Evolutionary conservation across 164 flowering plant species (phyloP).

Genomic region (Taxillus chinensis): DNA sequence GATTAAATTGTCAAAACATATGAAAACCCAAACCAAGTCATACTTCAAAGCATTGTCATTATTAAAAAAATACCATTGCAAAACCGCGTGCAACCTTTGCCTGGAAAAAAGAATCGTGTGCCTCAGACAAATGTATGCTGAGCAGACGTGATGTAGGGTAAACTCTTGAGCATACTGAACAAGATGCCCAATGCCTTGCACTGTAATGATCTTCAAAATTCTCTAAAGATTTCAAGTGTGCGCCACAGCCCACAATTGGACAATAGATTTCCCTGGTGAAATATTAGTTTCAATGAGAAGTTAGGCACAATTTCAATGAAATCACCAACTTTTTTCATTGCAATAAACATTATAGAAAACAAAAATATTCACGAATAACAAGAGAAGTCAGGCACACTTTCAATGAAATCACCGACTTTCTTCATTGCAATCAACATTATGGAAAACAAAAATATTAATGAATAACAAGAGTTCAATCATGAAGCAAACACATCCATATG

Average conservation of each 20-base stretch:
- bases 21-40: too few species aligned
- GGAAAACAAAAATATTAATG: too few species aligned
- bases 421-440: too few species aligned
- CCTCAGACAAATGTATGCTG: slow-evolving; percentile 91
- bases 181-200: slow-evolving; percentile 80
- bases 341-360: too few species aligned
- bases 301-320: not conserved
- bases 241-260: slow-evolving; percentile 85
- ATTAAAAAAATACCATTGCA: slow-evolving; percentile 50
- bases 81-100: slow-evolving; percentile 92
- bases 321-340: too few species aligned
- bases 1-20: too few species aligned
- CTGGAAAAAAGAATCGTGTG: slow-evolving; percentile 91
- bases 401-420: too few species aligned
- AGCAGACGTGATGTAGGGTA: slow-evolving; percentile 86
- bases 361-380: too few species aligned
- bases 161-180: slow-evolving; percentile 88
- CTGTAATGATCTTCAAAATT: slow-evolving; percentile 86
- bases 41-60: not conserved
- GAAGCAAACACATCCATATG: too few species aligned
- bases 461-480: too few species aligned
- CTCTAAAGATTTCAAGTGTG: slow-evolving; percentile 53
- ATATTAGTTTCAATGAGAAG: not conserved
- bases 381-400: too few species aligned
- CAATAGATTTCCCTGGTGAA: slow-evolving; percentile 51